Conservation (phyloP, 78 protist species). For the Dictyostelium firmibasis region DNA sequence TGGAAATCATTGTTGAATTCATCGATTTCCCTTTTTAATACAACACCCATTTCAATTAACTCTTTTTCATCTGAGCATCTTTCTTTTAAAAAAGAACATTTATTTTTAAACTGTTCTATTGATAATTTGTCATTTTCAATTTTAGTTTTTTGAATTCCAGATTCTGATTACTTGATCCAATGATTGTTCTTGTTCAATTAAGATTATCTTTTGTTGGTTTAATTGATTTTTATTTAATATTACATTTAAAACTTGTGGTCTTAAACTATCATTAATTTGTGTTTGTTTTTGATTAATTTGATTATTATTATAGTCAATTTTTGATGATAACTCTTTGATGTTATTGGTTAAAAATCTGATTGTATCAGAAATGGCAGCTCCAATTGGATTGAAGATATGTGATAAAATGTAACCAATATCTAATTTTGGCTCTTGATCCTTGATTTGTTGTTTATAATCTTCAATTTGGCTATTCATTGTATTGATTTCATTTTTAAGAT, state of each 20-base stretch:
- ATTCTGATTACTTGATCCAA: background rate
- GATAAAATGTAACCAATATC: background rate
- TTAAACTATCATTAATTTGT: background rate
- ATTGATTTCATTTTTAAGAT: background rate
- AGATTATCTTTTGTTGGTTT: background rate
- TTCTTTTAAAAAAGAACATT: background rate
- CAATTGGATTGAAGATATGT: background rate
- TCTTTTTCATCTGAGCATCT: background rate
- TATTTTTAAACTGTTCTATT: background rate
- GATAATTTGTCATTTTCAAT: background rate
- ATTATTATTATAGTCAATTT: background rate
- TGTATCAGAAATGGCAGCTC: background rate
- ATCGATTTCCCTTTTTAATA: background rate
- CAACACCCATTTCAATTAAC: background rate
- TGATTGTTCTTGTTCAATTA: background rate
- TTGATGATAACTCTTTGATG: background rate
- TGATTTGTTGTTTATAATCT: background rate
- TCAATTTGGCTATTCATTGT: background rate
- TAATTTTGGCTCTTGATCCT: background rate
- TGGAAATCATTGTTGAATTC: background rate
- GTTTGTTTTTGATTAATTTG: background rate
- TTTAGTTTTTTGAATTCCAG: background rate
- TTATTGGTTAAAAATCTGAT: background rate
- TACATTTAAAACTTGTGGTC: background rate
- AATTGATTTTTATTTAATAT: background rate